Percentiles rank a stretch among this genome's conserved stretches.
phyloP scores from a whole-genome alignment of 1,284 basidiomycete genomes.

The Trichosporon coremiiforme region DNA sequence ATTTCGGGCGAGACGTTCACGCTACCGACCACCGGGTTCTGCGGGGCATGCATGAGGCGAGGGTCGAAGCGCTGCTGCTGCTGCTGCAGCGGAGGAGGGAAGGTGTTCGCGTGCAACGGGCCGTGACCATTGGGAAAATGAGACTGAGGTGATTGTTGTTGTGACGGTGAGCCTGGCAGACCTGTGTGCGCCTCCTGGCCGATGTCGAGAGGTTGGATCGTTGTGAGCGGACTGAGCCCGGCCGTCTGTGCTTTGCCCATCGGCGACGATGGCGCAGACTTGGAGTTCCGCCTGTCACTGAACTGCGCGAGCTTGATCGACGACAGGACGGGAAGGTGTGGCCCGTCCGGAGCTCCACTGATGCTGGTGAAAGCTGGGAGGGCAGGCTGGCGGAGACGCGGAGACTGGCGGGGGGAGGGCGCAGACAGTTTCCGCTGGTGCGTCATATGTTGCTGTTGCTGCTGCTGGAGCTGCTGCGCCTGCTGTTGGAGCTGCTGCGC shows the following conservation, averaged over 20 bases:
- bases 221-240: constrained; percentile 25
- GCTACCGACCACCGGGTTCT: not conserved
- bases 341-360: not conserved
- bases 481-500: not conserved
- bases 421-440: constrained; percentile 6
- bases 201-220: constrained; percentile 27
- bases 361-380: constrained; percentile 7
- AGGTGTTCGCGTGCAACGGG: not conserved
- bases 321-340: not conserved
- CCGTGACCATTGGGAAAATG: not conserved
- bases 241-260: constrained; percentile 8
- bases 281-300: constrained; percentile 9
- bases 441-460: not conserved
- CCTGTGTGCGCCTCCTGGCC: not conserved
- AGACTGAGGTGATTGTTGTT: not conserved
- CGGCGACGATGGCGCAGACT: constrained; percentile 27
- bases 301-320: not conserved
- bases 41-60: not conserved
- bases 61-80: constrained; percentile 7
- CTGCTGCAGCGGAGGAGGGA: constrained; percentile 3
- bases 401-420: constrained; percentile 1
- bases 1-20: constrained; percentile 26
- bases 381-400: not conserved
- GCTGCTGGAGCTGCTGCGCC: constrained; percentile 1
- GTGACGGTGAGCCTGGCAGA: not conserved